These are phyloP conservation scores for Gracilaria gracilis DNA, from an alignment of 23 red algal species.

Conservation along the genomic window DNA sequence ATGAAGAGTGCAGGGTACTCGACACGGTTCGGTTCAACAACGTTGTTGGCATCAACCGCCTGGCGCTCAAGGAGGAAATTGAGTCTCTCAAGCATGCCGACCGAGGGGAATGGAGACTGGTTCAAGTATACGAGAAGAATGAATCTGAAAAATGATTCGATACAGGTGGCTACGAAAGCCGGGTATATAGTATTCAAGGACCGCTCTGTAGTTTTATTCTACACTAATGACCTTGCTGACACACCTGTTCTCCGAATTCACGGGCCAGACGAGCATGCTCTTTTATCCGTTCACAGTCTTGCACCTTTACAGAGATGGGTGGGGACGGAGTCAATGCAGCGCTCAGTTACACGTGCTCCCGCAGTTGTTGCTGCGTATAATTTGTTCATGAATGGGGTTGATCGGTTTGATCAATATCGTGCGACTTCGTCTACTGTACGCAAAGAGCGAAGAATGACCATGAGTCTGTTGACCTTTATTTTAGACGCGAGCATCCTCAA, in stretches of 20 bases:
- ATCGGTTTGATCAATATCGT: not conserved
- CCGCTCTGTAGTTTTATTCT: no score
- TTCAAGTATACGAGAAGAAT: no score
- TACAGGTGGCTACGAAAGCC: no score
- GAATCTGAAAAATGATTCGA: no score
- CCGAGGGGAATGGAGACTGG: no score
- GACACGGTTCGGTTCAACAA: no score
- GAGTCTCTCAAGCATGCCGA: no score
- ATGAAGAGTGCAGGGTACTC: no score
- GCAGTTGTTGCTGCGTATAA: not conserved
- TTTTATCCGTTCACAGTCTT: not conserved
- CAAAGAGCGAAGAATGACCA: not conserved
- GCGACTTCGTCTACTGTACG: not conserved
- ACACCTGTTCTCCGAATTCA: not conserved
- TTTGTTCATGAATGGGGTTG: constrained; percentile 12
- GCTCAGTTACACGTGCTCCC: not conserved
- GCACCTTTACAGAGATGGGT: not conserved
- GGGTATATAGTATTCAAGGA: no score
- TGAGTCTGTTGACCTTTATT: not conserved
- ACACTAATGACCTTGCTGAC: no score
- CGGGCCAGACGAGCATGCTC: not conserved
- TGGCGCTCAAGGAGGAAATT: no score
- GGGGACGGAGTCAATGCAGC: not conserved
- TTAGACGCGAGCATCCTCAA: not conserved
- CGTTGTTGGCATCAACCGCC: no score